phyloP scores from a whole-genome alignment of 441 rosid genomes.

The Euphorbia corollata region DNA sequence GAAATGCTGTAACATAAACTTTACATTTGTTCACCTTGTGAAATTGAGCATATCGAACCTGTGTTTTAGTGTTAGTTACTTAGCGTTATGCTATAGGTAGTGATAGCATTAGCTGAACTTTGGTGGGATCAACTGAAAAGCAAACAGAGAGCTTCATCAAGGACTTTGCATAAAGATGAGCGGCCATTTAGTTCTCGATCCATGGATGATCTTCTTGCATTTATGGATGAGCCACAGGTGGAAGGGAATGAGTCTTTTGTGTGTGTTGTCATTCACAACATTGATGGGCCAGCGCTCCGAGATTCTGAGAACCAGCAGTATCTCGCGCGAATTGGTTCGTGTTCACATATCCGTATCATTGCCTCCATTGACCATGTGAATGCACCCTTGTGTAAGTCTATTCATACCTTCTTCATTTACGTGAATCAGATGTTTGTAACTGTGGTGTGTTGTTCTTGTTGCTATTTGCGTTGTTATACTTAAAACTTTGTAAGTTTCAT shows the following conservation, averaged over 20 bases:
- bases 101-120: slow-evolving; percentile 55
- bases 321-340: slow-evolving; percentile 56
- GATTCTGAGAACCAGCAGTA: slow-evolving; percentile 54
- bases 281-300: slow-evolving; percentile 81
- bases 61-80: not conserved
- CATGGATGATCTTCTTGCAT: slow-evolving; percentile 63
- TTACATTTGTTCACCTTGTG: not conserved
- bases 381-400: slow-evolving; percentile 69
- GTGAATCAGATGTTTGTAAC: not conserved
- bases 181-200: slow-evolving; percentile 59
- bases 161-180: slow-evolving; percentile 35
- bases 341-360: slow-evolving; percentile 57
- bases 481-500: not conserved
- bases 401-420: not conserved
- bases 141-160: slow-evolving; percentile 31
- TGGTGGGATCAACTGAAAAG: slow-evolving; percentile 56
- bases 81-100: slow-evolving; percentile 38
- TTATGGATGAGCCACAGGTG: slow-evolving; percentile 42
- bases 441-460: not conserved
- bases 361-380: slow-evolving; percentile 94
- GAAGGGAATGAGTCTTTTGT: slow-evolving; percentile 47
- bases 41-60: too few relatives aligned
- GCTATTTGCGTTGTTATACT: not conserved
- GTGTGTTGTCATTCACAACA: slow-evolving; percentile 68
- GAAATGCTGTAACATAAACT: not conserved